Base-by-base conservation (phyloP, 2,329 filamentous ascomycete genomes). In the Hymenoscyphus occultus region DNA sequence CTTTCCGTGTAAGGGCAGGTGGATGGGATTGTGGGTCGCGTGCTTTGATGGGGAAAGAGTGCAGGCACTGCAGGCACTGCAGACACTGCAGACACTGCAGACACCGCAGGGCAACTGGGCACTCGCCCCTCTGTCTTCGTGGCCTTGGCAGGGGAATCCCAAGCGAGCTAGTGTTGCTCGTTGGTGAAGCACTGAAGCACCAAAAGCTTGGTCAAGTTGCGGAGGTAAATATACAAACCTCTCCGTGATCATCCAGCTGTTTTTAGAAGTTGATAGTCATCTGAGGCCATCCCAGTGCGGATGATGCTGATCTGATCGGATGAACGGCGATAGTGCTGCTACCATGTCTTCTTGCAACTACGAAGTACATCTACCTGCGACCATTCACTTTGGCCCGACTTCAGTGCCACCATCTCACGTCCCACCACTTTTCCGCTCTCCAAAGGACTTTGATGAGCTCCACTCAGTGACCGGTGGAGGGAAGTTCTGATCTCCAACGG, bases 21-120 rank as follows among this genome's bases (percentile, higher is more conserved):
- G 28, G 28, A 28, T 28, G 28, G 28, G 28, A 28, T 28, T 28
- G 35, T 35, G 48, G 48, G 48, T 54, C 48, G n/a, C 48, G 48
- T 54, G 48, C 48, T 54, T 54, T 54, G 48, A 54, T 54, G 48
- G 48, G 19, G 48, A 28, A 28, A 45, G 42, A 45, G 42, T 35
- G 35, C 35, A 35, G 3, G 28, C 35, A 35, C 2, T 5, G 35
- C 42, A 45, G 42, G 6, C 14, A n/a, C 6, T 16, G 14, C 14
- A 45, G 16, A n/a, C 35, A 35, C 22, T 28, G 22, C 40, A 42
- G 40, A 42, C 12, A 16, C 16, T 9, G 12, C 12, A 42, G 40
- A 42, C 28, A 28, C 28, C 28, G 28, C 28, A 28, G 28, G 28
- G 28, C 28, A 28, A 28, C 28, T 28, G 28, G 28, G 28, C 2